Conservation (phyloP, 2,329 filamentous ascomycete genomes). For the Zelopaecilomyces penicillatus region DNA sequence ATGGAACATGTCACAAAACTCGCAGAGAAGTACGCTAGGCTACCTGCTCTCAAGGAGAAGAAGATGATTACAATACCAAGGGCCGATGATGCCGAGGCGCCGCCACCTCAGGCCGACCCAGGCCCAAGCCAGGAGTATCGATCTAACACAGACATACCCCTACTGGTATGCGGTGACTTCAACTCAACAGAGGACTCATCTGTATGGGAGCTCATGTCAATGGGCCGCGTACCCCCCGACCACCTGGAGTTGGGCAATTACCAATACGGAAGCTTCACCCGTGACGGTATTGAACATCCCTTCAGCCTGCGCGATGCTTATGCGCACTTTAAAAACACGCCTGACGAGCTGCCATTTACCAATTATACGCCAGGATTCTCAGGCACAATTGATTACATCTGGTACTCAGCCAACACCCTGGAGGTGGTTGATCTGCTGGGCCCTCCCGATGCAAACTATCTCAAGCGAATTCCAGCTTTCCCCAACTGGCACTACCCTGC, state of each 20-base stretch:
- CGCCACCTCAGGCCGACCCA: conserved; percentile 53
- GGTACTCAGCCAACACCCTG: conserved; percentile 87
- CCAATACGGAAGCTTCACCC: conserved; percentile 88
- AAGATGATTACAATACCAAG: conserved; percentile 41
- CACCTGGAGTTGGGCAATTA: conserved; percentile 73
- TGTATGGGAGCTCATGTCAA: conserved; percentile 81
- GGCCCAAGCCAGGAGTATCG: conserved; percentile 81
- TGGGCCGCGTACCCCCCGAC: conserved; percentile 67
- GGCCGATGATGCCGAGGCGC: conserved; percentile 35
- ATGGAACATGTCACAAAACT: conserved; percentile 87
- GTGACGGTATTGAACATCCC: conserved; percentile 85
- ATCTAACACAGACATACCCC: conserved; percentile 76
- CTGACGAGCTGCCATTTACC: conserved; percentile 81
- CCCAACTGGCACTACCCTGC: conserved; percentile 92
- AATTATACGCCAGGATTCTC: conserved; percentile 95
- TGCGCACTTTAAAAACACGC: conserved; percentile 68
- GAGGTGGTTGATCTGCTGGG: conserved; percentile 79
- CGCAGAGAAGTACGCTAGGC: conserved; percentile 75
- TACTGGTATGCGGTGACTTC: conserved; percentile 91
- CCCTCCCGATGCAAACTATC: conserved; percentile 76
- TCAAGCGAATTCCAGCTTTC: conserved; percentile 81
- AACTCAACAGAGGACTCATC: conserved; percentile 84
- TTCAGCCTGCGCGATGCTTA: conserved; percentile 93
- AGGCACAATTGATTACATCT: conserved; percentile 93
- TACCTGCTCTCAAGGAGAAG: conserved; percentile 77